phyloP scores from a whole-genome alignment of 495 filamentous ascomycete genomes.

The Hypoxylon rickii region DNA sequence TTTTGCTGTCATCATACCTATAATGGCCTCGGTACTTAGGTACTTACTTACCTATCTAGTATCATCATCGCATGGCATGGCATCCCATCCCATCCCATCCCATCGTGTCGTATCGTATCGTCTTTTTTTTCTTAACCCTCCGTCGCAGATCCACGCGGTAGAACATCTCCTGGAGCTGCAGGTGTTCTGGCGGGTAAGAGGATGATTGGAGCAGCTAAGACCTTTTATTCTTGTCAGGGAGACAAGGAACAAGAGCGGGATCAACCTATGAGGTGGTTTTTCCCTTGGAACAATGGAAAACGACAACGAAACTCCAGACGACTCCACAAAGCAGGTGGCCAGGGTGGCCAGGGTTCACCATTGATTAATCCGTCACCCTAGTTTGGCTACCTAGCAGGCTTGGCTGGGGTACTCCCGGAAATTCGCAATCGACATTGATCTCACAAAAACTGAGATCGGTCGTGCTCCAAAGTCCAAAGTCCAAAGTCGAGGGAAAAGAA shows the following conservation, averaged over 20 bases:
- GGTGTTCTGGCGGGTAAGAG: slow-evolving; percentile 37
- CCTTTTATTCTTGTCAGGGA: slow-evolving; percentile 25
- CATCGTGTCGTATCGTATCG: too few species aligned
- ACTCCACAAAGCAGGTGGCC: slow-evolving; percentile 37
- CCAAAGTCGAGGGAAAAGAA: neutral
- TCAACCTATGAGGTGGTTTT: slow-evolving; percentile 37
- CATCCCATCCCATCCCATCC: too few species aligned
- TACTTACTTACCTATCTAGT: too few species aligned
- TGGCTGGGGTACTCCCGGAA: slow-evolving; percentile 38
- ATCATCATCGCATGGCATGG: too few species aligned
- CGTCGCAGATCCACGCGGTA: slow-evolving; percentile 35
- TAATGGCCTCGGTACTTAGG: slow-evolving; percentile 25
- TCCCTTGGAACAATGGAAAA: slow-evolving; percentile 37
- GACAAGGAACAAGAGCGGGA: slow-evolving; percentile 32
- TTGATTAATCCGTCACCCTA: slow-evolving; percentile 38
- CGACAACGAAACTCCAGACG: slow-evolving; percentile 41
- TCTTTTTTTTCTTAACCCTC: too few species aligned
- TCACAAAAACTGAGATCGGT: slow-evolving; percentile 32
- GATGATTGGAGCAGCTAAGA: slow-evolving; percentile 35
- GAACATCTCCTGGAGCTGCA: slow-evolving; percentile 36
- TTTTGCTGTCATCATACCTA: slow-evolving; percentile 12
- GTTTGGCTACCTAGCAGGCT: slow-evolving; percentile 30
- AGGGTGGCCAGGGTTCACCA: slow-evolving; percentile 28
- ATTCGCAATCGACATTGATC: slow-evolving; percentile 38
- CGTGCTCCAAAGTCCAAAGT: too few species aligned